Evolutionary conservation across 805 yeast species (phyloP).

Genomic region (Lipomyces kockii): DNA sequence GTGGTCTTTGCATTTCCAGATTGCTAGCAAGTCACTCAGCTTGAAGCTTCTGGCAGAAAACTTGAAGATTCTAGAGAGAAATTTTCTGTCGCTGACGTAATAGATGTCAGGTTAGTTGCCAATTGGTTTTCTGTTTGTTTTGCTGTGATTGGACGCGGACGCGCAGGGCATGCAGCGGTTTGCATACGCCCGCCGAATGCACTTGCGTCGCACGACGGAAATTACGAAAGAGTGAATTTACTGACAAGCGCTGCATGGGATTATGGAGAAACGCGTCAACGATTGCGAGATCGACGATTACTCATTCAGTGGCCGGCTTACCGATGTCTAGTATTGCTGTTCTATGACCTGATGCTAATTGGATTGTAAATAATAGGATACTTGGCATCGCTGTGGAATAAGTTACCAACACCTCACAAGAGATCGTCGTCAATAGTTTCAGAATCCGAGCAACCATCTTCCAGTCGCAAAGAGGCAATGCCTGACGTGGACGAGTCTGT

Average conservation of each 20-base stretch:
- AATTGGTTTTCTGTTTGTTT: background rate
- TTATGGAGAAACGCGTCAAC: background rate
- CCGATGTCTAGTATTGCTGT: background rate
- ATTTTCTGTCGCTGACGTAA: background rate
- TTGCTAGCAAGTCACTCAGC: background rate
- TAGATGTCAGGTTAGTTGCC: conserved; percentile 2
- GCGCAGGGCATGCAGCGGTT: background rate
- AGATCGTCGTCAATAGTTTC: background rate
- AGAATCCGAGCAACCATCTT: background rate
- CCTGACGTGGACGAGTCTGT: background rate
- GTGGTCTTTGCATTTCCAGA: background rate
- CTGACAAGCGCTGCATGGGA: no score
- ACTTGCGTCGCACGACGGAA: background rate
- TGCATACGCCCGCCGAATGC: background rate
- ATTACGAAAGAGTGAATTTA: no score
- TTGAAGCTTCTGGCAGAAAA: background rate
- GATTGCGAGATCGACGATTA: background rate
- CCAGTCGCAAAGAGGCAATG: background rate
- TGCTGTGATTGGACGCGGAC: background rate
- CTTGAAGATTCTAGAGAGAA: background rate
- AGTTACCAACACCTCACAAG: background rate
- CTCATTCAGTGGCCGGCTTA: background rate
- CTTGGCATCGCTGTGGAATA: background rate
- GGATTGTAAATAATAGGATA: background rate
- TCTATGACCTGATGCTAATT: background rate